A percentile compares a stretch with the other conserved stretches of the same genome.
Conservation (phyloP, 306 rosid species). For the Casuarina equisetifolia region DNA sequence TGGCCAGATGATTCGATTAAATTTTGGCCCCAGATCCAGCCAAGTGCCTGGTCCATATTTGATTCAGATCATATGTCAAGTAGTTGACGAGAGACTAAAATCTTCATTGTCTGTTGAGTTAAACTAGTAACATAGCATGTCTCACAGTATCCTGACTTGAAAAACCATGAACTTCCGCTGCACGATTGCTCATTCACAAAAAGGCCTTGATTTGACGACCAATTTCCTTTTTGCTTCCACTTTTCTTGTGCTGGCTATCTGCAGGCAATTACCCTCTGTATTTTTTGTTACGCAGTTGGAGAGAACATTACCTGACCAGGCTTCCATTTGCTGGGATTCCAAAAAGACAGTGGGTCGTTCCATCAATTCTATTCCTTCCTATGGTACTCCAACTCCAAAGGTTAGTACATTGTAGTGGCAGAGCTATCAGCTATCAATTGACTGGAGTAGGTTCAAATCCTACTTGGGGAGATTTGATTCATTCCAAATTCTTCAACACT, state of each 20-base stretch:
- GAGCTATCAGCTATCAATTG: too few relatives aligned
- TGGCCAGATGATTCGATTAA: not conserved
- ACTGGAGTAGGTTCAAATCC: too few relatives aligned
- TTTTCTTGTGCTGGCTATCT: not conserved
- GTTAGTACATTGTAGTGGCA: slow-evolving; percentile 3
- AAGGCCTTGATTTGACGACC: not conserved
- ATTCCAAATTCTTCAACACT: too few relatives aligned
- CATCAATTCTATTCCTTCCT: slow-evolving; percentile 19
- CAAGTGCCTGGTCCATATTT: not conserved
- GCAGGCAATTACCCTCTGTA: not conserved
- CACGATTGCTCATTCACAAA: not conserved
- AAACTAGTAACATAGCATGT: not conserved
- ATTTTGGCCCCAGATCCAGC: slow-evolving; percentile 3
- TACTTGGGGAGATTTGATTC: too few relatives aligned
- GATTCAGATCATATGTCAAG: not conserved
- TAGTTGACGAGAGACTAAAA: not conserved
- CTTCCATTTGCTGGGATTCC: slow-evolving; percentile 24
- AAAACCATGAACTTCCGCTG: not conserved
- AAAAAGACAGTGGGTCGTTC: slow-evolving; percentile 11
- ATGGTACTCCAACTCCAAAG: slow-evolving; percentile 24
- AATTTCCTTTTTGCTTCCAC: not conserved
- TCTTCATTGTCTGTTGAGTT: not conserved
- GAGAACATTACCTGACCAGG: slow-evolving; percentile 5
- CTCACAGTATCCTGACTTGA: not conserved
- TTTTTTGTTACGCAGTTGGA: slow-evolving; percentile 5